Evolutionary conservation across 2,329 filamentous ascomycete genomes (phyloP).

Genomic region (Thelonectria blattea): DNA sequence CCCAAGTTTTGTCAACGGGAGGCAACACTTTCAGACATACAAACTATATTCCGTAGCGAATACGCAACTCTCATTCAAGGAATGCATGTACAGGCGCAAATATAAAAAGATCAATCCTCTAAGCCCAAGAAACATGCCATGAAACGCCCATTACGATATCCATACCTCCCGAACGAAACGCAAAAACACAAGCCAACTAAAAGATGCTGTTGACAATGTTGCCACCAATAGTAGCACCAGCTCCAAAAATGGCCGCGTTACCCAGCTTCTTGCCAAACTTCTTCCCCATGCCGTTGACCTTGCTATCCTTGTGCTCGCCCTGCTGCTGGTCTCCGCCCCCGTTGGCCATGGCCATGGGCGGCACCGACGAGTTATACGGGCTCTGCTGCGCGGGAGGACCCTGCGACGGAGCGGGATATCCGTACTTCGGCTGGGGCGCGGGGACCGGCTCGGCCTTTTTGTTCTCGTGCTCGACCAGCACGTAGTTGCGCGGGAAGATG

Average conservation of each 20-base stretch:
- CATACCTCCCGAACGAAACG: background rate
- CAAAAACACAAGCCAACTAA: slow-evolving; percentile 48
- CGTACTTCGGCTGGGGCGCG: slow-evolving; percentile 45
- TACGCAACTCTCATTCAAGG: background rate
- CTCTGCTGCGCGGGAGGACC: slow-evolving; percentile 58
- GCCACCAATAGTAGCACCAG: slow-evolving; percentile 86
- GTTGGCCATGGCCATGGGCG: slow-evolving; percentile 75
- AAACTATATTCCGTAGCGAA: background rate
- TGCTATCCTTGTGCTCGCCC: slow-evolving; percentile 51
- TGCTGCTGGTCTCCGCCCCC: slow-evolving; percentile 49
- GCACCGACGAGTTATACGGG: slow-evolving; percentile 73
- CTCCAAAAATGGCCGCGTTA: slow-evolving; percentile 84
- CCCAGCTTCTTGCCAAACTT: slow-evolving; percentile 95
- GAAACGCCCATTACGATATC: background rate
- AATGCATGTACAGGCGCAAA: background rate
- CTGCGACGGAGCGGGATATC: slow-evolving; percentile 43
- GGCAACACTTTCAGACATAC: background rate
- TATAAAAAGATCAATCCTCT: background rate
- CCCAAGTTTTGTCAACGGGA: background rate
- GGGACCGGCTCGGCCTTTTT: slow-evolving; percentile 44
- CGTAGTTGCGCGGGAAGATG: slow-evolving; percentile 95
- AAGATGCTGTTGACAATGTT: slow-evolving; percentile 93
- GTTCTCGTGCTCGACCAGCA: slow-evolving; percentile 71
- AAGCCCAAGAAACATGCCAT: slow-evolving; percentile 2
- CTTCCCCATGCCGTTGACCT: slow-evolving; percentile 78